Evolutionary conservation across 148 eudicot genomes (phyloP).

Genomic region (Vaccinium darrowii): DNA sequence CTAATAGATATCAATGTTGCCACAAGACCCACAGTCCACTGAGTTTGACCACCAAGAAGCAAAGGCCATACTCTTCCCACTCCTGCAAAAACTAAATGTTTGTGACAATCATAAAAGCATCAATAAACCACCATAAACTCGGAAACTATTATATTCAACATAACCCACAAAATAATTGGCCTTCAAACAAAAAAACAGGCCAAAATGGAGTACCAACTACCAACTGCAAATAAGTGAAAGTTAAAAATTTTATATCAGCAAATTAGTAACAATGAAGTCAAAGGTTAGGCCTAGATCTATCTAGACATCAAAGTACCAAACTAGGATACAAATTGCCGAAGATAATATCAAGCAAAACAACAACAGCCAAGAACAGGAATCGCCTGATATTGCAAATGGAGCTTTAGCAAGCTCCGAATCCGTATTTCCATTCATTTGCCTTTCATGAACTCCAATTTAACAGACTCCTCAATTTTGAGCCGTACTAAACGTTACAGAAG

Average conservation of each 20-base stretch:
- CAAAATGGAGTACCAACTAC: neutral
- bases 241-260: neutral
- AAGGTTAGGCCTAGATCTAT: neutral
- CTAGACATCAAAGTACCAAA: neutral
- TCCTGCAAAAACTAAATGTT: slow-evolving; percentile 40
- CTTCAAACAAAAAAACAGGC: neutral
- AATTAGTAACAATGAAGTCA: neutral
- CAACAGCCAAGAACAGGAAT: neutral
- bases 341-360: neutral
- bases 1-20: slow-evolving; percentile 76
- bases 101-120: neutral
- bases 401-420: neutral
- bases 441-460: neutral
- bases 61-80: slow-evolving; percentile 77
- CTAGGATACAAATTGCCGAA: neutral
- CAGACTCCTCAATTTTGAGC: neutral
- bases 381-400: neutral
- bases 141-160: neutral
- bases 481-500: neutral
- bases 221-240: neutral
- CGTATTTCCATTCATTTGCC: neutral
- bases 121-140: neutral
- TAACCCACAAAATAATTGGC: neutral
- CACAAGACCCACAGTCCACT: slow-evolving; percentile 98
- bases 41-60: slow-evolving; percentile 85